Percentiles rank a stretch among this genome's conserved stretches.
Conservation (phyloP, 2,329 filamentous ascomycete species). For the Penicillium polonicum region DNA sequence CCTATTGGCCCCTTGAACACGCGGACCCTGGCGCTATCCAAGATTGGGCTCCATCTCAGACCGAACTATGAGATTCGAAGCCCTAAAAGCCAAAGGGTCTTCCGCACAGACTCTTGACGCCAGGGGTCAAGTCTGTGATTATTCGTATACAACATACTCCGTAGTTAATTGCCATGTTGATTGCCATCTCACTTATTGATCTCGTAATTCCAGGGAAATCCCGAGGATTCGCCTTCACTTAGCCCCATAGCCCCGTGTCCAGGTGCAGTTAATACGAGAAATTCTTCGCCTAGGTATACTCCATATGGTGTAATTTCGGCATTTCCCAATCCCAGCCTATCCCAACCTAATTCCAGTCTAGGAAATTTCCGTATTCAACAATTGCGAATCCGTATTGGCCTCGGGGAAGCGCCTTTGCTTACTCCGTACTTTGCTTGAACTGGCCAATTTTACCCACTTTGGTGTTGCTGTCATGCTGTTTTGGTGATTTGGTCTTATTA, state of each 20-base stretch:
- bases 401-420: neutral
- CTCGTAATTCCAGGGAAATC: neutral
- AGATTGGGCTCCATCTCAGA: constrained; percentile 18
- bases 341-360: no score
- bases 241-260: neutral
- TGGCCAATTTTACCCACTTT: neutral
- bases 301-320: neutral
- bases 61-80: constrained; percentile 18
- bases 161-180: neutral
- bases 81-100: constrained; percentile 12
- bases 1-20: constrained; percentile 15
- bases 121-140: neutral
- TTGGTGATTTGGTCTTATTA: constrained; percentile 3
- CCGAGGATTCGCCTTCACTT: neutral
- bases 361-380: neutral
- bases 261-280: neutral
- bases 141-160: neutral
- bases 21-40: constrained; percentile 20
- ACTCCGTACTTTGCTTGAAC: neutral
- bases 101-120: constrained; percentile 7
- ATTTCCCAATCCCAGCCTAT: neutral
- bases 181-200: neutral
- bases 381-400: neutral
- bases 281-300: constrained; percentile 1
- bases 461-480: neutral